Evolutionary conservation across 192 early-diverging fungal species (phyloP).

Genomic region (Piromyces sp.): DNA sequence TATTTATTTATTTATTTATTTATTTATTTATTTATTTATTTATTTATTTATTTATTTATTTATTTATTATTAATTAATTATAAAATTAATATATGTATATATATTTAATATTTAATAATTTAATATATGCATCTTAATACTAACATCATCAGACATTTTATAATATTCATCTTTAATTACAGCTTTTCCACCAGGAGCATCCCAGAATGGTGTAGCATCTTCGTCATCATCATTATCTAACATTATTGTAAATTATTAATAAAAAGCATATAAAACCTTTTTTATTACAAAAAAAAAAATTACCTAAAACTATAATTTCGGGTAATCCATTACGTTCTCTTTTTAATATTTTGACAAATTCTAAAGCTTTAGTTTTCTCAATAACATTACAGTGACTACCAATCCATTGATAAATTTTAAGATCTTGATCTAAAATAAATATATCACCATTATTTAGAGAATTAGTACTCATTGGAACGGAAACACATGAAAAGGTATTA

Average conservation of each 20-base stretch:
- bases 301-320: slow-evolving; percentile 50
- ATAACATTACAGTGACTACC: slow-evolving; percentile 34
- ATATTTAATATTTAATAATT: no score
- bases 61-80: no score
- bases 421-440: slow-evolving; percentile 55
- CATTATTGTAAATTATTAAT: slow-evolving; percentile 24
- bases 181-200: slow-evolving; percentile 43
- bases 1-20: no score
- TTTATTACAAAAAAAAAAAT: slow-evolving; percentile 7
- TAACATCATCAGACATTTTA: no score
- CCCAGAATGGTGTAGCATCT: slow-evolving; percentile 38
- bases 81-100: no score
- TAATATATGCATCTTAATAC: no score
- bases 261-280: slow-evolving; percentile 1
- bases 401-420: slow-evolving; percentile 49
- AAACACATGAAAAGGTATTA: not conserved
- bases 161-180: no score
- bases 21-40: no score
- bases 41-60: no score
- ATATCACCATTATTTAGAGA: slow-evolving; percentile 53
- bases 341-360: slow-evolving; percentile 32
- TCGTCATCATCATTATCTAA: slow-evolving; percentile 37
- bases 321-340: slow-evolving; percentile 40
- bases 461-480: slow-evolving; percentile 19
- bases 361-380: slow-evolving; percentile 52